Conservation (phyloP, 192 early-diverging fungal species). For the Backusella luteola region DNA sequence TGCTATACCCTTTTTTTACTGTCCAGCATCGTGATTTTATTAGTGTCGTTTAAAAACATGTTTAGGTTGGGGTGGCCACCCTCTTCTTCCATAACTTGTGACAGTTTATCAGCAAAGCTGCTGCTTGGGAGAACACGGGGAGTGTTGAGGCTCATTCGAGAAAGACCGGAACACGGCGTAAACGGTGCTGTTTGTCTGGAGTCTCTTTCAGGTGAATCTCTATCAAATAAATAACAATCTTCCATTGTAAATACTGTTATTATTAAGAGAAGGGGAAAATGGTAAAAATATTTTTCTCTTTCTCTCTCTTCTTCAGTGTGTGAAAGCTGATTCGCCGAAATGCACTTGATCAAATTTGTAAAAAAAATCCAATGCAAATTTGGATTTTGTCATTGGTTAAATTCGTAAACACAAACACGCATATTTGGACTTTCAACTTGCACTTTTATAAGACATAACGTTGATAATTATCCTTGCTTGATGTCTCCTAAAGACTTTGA, state of each 20-base stretch:
- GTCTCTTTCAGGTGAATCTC: not conserved
- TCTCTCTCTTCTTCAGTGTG: not conserved
- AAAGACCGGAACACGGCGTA: not conserved
- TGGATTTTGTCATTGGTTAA: not conserved
- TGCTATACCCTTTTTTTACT: not conserved
- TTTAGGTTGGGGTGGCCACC: not conserved
- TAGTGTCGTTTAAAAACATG: slow-evolving; percentile 2
- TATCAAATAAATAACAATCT: not conserved
- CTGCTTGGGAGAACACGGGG: not conserved
- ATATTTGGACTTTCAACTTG: not conserved
- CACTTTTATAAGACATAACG: too few species aligned
- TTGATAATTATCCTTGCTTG: too few species aligned
- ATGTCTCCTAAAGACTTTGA: too few species aligned
- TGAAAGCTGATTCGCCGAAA: not conserved
- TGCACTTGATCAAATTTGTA: not conserved
- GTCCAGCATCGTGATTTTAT: not conserved
- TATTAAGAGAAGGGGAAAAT: not conserved
- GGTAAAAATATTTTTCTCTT: not conserved
- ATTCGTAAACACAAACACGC: not conserved
- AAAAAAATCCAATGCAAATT: not conserved
- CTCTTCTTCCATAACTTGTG: not conserved
- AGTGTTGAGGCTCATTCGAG: not conserved
- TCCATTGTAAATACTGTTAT: not conserved
- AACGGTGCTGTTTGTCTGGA: not conserved
- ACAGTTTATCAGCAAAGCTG: not conserved